Percentiles rank a stretch among this genome's conserved stretches.
Evolutionary conservation across 2,329 filamentous ascomycete genomes (phyloP).

Genomic region (Helminthosporium solani): DNA sequence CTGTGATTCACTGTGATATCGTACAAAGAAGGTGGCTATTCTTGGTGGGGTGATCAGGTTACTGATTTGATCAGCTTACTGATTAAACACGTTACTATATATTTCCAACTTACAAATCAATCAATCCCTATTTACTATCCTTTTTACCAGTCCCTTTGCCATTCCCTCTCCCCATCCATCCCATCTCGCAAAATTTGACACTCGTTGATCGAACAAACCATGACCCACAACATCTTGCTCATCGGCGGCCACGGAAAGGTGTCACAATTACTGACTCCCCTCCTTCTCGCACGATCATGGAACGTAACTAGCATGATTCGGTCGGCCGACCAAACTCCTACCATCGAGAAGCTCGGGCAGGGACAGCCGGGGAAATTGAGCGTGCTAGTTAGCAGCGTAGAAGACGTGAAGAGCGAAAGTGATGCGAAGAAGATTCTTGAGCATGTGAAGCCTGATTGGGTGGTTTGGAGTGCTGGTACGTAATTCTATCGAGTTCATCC

Average conservation of each 20-base stretch:
- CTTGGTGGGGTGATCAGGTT: no score
- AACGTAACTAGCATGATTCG: constrained; percentile 78
- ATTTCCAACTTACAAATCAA: no score
- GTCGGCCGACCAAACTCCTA: constrained; percentile 63
- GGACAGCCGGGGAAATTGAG: constrained; percentile 64
- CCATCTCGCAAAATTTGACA: not conserved
- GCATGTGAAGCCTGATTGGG: constrained; percentile 62
- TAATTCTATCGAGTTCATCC: not conserved
- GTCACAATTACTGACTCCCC: constrained; percentile 70
- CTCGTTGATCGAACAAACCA: not conserved
- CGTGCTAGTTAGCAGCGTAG: constrained; percentile 69
- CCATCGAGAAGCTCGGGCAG: constrained; percentile 63
- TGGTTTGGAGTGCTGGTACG: constrained; percentile 67
- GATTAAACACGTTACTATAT: no score
- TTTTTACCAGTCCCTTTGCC: no score
- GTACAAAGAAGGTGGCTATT: no score
- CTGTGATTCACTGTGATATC: no score
- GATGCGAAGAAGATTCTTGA: constrained; percentile 65
- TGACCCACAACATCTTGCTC: constrained; percentile 58
- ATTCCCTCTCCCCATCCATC: not conserved
- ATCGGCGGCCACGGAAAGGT: constrained; percentile 83
- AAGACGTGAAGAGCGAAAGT: constrained; percentile 64
- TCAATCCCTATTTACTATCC: not conserved
- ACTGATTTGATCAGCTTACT: no score
- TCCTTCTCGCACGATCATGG: constrained; percentile 73